Base-by-base conservation (phyloP, 208 protist species). In the Leishmania arabica region DNA sequence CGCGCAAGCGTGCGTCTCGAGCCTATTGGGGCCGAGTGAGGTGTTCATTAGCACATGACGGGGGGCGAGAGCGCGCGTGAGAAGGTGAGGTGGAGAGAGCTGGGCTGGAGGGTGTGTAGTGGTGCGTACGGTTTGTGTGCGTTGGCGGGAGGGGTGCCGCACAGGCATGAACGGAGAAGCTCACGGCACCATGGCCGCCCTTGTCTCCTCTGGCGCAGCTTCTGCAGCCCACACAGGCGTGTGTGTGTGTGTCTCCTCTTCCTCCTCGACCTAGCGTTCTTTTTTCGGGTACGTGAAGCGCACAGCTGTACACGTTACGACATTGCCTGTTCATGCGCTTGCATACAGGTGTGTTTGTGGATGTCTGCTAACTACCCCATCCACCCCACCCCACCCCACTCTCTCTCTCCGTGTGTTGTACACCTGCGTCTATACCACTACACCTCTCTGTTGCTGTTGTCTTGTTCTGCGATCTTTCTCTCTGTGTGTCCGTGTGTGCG, bases 1-100 rank as follows among this genome's bases (percentile, higher is more conserved):
- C 62, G 72, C 40, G 42, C 82, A 45, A 81, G 81, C n/a, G 62
- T 90, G 68, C 84, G 69, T 31, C 71, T 92, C 21, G 86, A 88
- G 19, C 78, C 71, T 0, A 86, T 89, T 27, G 80, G 84, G 54
- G 77, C 77, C 21, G 65, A 70, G 76, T 87, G 70, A 47, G 31
- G 51, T 19, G 11, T 27, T 62, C 49, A 49, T 27, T 21, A 54
- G 24, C 42, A n/a, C 40, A 73, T 31, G 11, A 73, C 42, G 40
- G 40, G 40, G 34, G 24, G 6, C 13, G 45, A 11, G 51, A 77
- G 53, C n/a, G 51, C 45, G 54, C 54, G 42, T 2, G 31, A 77
- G 47, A 58, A n/a, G 69, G 69, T 49, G 69, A 34, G 69, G 27
- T 37, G 68, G 45, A 19, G 24, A 9, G n/a, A 37, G 27, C 19